Evolutionary conservation across 352 stramenopile genomes (phyloP).

Genomic region (Phytophthora pistaciae): DNA sequence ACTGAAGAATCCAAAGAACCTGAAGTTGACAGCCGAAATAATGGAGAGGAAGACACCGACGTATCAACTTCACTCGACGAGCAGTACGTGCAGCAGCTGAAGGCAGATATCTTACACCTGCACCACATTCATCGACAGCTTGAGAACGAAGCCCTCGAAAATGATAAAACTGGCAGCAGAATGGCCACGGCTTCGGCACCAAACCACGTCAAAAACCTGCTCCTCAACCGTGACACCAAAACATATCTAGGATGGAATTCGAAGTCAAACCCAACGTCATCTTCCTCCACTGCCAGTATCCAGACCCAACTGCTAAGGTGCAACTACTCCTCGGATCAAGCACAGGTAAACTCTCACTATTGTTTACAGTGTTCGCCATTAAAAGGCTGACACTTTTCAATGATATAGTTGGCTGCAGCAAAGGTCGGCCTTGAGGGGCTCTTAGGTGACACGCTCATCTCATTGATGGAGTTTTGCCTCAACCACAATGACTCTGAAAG

Average conservation of each 20-base stretch:
- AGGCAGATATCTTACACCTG: constrained; percentile 60
- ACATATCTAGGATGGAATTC: constrained; percentile 23
- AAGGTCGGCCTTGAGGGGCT: constrained; percentile 49
- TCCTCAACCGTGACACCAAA: constrained; percentile 60
- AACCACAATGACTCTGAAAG: constrained; percentile 9
- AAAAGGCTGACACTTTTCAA: constrained; percentile 6
- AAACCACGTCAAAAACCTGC: constrained; percentile 70
- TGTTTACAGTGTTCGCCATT: neutral
- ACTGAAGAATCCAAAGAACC: neutral
- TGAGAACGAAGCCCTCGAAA: constrained; percentile 16
- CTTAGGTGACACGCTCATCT: constrained; percentile 31
- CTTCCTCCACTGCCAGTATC: constrained; percentile 15
- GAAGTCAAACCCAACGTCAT: constrained; percentile 2
- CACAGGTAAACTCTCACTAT: constrained; percentile 35
- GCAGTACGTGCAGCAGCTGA: constrained; percentile 66
- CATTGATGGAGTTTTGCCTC: constrained; percentile 38
- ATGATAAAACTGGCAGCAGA: constrained; percentile 10
- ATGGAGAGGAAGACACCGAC: neutral
- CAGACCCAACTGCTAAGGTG: constrained; percentile 49
- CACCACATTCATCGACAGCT: constrained; percentile 34
- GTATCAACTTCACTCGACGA: constrained; percentile 33
- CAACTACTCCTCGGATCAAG: constrained; percentile 56
- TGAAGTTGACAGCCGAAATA: constrained; percentile 2
- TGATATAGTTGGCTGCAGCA: constrained; percentile 33
- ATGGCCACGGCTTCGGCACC: constrained; percentile 14